Conservation (phyloP, 1,284 basidiomycete species). For the Boletus sp. region DNA sequence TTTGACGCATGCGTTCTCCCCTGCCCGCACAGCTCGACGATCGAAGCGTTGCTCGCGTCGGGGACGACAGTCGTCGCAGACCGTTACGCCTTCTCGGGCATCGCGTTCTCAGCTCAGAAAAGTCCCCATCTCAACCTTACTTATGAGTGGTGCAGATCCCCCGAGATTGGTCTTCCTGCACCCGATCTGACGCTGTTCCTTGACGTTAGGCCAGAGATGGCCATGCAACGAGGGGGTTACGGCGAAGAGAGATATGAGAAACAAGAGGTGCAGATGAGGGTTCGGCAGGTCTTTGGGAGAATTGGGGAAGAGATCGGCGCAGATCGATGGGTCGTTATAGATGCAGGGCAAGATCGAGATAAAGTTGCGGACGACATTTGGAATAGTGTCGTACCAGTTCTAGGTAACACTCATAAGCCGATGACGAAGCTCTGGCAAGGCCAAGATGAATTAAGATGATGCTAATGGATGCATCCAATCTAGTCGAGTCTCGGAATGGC, state of each 20-base stretch:
- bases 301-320: slow-evolving; percentile 55
- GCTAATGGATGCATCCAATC: neutral
- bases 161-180: slow-evolving; percentile 82
- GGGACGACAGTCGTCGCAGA: slow-evolving; percentile 86
- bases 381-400: slow-evolving; percentile 44
- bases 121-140: slow-evolving; percentile 35
- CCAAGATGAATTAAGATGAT: neutral
- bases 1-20: neutral
- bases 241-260: slow-evolving; percentile 90
- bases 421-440: slow-evolving; percentile 44
- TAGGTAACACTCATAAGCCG: slow-evolving; percentile 36
- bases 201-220: slow-evolving; percentile 72
- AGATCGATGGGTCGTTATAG: slow-evolving; percentile 60
- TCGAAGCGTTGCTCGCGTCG: slow-evolving; percentile 54
- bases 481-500: slow-evolving; percentile 8
- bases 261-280: slow-evolving; percentile 68
- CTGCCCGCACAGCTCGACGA: slow-evolving; percentile 49
- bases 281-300: slow-evolving; percentile 59
- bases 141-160: slow-evolving; percentile 78
- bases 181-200: slow-evolving; percentile 91
- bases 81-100: slow-evolving; percentile 95
- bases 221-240: slow-evolving; percentile 77
- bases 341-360: slow-evolving; percentile 57
- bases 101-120: slow-evolving; percentile 91
- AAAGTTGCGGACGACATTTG: slow-evolving; percentile 59